These are phyloP conservation scores for Fusarium newnesense DNA, from an alignment of 2,329 filamentous ascomycete species.

Conservation along the genomic window DNA sequence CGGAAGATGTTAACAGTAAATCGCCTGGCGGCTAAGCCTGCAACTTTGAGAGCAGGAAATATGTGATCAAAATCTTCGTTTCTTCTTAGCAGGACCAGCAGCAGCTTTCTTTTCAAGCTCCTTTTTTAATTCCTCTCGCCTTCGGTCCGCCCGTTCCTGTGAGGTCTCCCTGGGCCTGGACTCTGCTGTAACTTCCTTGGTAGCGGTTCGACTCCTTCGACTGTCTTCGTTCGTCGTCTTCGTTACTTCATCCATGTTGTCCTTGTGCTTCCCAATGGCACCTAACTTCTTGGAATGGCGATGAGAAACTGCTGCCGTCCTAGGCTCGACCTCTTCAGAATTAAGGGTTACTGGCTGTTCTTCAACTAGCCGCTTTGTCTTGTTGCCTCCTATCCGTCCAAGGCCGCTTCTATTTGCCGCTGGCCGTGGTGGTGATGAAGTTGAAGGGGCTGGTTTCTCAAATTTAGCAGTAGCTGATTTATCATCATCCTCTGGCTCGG, in stretches of 20 bases:
- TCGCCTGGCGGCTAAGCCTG: not conserved
- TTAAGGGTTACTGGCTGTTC: constrained; percentile 6
- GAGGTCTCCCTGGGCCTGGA: constrained; percentile 55
- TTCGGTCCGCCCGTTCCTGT: constrained; percentile 59
- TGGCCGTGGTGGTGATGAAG: constrained; percentile 41
- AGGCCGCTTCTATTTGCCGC: constrained; percentile 47
- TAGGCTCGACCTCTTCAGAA: constrained; percentile 5
- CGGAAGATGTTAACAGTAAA: not conserved
- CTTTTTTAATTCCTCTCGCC: constrained; percentile 61
- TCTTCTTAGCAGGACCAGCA: constrained; percentile 64
- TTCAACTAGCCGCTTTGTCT: constrained; percentile 31
- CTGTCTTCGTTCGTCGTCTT: constrained; percentile 27
- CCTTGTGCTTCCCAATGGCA: constrained; percentile 48
- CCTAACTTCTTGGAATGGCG: constrained; percentile 46
- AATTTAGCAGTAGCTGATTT: constrained; percentile 39
- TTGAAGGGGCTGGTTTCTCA: constrained; percentile 23
- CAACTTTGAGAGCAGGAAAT: not conserved
- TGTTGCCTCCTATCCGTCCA: constrained; percentile 55
- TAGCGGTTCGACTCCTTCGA: constrained; percentile 34
- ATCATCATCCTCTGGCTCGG: constrained; percentile 52
- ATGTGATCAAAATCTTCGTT: constrained; percentile 60
- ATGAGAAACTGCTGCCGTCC: constrained; percentile 10
- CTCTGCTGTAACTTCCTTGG: constrained; percentile 41
- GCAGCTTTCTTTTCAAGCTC: constrained; percentile 62
- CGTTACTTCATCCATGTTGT: constrained; percentile 2